These are phyloP conservation scores for Solanum hybrid DNA, from an alignment of 305 asterid genomes.

Conservation along the genomic window DNA sequence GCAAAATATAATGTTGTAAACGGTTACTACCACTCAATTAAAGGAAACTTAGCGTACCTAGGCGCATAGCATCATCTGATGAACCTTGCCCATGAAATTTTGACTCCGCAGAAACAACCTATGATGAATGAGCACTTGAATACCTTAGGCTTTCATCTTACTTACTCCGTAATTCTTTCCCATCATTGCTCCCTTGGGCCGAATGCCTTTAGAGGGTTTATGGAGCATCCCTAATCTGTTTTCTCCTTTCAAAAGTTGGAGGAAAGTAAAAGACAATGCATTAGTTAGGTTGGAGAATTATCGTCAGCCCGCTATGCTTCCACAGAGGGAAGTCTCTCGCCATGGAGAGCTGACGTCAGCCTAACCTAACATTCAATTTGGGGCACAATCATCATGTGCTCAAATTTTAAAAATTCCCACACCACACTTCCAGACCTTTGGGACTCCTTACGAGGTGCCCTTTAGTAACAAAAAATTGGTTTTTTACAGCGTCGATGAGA, in stretches of 20 bases:
- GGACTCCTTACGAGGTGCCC: background rate
- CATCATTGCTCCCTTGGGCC: background rate
- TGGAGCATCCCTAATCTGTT: too few species aligned
- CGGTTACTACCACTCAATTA: too few species aligned
- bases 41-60: background rate
- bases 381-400: too few species aligned
- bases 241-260: too few species aligned
- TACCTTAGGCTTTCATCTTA: background rate
- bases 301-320: too few species aligned
- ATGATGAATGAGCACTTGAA: background rate
- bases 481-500: background rate
- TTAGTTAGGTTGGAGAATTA: too few species aligned
- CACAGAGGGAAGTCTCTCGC: too few species aligned
- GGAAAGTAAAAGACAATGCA: too few species aligned
- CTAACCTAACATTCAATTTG: too few species aligned
- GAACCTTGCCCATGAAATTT: background rate
- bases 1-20: background rate
- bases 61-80: too few species aligned
- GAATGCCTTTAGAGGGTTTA: background rate
- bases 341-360: too few species aligned
- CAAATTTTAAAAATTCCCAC: too few species aligned
- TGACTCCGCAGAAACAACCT: background rate
- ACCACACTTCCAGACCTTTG: background rate
- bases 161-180: background rate
- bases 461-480: background rate